Conservation (phyloP, 2,329 filamentous ascomycete species). For the Geoglossum cookeanum region DNA sequence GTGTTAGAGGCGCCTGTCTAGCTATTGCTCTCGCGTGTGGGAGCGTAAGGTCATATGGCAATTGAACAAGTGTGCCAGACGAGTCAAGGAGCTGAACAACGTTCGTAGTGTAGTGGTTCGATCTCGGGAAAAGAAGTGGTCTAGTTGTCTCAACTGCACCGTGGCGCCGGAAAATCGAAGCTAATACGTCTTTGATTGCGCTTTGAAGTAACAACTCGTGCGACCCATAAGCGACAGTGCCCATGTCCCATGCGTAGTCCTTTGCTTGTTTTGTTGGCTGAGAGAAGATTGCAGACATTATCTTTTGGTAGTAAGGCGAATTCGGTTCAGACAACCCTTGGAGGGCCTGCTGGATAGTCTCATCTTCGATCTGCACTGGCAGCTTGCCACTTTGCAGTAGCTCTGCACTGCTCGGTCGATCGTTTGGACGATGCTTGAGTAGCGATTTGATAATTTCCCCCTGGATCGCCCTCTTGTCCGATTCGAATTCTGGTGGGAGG, state of each 20-base stretch:
- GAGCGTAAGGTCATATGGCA: conserved; percentile 86
- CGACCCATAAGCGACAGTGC: conserved; percentile 12
- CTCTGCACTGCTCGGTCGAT: conserved; percentile 65
- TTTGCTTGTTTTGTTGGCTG: conserved; percentile 59
- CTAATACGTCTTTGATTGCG: conserved; percentile 54
- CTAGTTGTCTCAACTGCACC: conserved; percentile 69
- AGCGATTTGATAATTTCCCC: conserved; percentile 62
- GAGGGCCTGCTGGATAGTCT: conserved; percentile 68
- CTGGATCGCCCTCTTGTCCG: conserved; percentile 48
- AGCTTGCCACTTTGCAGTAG: conserved; percentile 72
- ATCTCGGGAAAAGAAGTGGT: conserved; percentile 62
- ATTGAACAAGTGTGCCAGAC: conserved; percentile 70
- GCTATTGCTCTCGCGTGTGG: conserved; percentile 75
- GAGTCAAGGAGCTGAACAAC: conserved; percentile 65
- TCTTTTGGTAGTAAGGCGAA: conserved; percentile 78
- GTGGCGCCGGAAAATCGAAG: conserved; percentile 68
- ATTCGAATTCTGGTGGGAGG: conserved; percentile 54
- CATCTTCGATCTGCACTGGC: conserved; percentile 81
- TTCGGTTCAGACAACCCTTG: conserved; percentile 62
- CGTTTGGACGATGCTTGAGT: conserved; percentile 62
- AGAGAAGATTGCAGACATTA: conserved; percentile 69
- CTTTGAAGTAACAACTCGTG: conserved; percentile 49
- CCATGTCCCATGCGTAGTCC: conserved; percentile 37
- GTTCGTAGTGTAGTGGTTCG: conserved; percentile 54
- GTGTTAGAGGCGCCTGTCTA: conserved; percentile 42